Evolutionary conservation across 164 flowering plant genomes (phyloP), one percentile per base, ranked within the genome.

Genomic region (Kingdonia uniflora): DNA sequence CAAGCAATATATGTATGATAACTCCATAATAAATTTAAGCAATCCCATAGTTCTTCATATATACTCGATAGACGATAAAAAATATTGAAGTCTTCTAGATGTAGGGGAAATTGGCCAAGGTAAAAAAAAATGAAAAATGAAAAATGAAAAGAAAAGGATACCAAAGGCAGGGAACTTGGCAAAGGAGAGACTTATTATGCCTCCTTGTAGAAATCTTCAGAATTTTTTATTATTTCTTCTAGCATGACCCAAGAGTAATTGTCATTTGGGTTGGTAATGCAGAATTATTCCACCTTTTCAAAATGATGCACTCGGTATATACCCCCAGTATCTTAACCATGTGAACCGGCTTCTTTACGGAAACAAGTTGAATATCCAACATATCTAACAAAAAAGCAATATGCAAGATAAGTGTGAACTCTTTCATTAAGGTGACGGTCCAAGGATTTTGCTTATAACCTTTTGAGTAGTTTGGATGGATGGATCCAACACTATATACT

Each of bases 401-500:
- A 50, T 5, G 17, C 7, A 29, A 8, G 4, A 54, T 64, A 16
- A 61, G 58, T 16, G 43, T 17, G 24, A 11, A 47, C 1, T 37
- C n/a, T 49, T 1, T 19, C 37, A 43, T 20, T 57, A 4, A 19
- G 13, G 15, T 13, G 35, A 7, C 14, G n/a, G 21, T 14, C 6
- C 14, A 21, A 54, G 26, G 25, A 23, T 29, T 3, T 16, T 11
- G 15, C n/a, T 11, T 11, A n/a, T 21, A 52, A 91, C 98, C 98
- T 84, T 47, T 79, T 55, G 3, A 96, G 98, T 17, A 92, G 74
- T 61, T 84, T 70, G 12, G 90, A 59, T 47, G 98, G 98, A 69
- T 91, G 96, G 57, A 91, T 80, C 98, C 96, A 91, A 49, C 87
- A n/a, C n/a, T n/a, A n/a, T n/a, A n/a, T n/a, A n/a, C n/a, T n/a